Evolutionary conservation across 2,329 filamentous ascomycete species (phyloP).

Genomic region (Exophiala dermatitidis): DNA sequence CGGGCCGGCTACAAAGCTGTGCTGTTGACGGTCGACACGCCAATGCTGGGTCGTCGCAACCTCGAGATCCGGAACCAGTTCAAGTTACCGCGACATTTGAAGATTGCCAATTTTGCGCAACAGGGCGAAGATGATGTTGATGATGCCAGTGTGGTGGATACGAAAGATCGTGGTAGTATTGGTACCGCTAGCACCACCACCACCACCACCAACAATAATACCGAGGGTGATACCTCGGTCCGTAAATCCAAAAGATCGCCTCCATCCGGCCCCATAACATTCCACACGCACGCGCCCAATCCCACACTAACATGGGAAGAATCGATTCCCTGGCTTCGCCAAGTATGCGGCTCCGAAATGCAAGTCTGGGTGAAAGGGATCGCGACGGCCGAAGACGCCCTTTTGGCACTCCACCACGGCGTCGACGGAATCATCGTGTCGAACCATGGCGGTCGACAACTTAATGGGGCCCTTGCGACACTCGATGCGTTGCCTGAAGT

Average conservation of each 20-base stretch:
- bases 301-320: constrained; percentile 51
- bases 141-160: constrained; percentile 22
- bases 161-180: too few species aligned
- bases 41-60: constrained; percentile 41
- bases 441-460: constrained; percentile 28
- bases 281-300: constrained; percentile 92
- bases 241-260: constrained; percentile 38
- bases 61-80: constrained; percentile 26
- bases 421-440: constrained; percentile 35
- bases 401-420: constrained; percentile 32
- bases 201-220: constrained; percentile 12
- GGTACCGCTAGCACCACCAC: constrained; percentile 2
- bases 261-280: constrained; percentile 78
- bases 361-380: constrained; percentile 26
- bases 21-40: constrained; percentile 47
- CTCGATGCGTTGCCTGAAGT: constrained; percentile 33
- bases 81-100: constrained; percentile 21
- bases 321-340: constrained; percentile 19
- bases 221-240: constrained; percentile 1
- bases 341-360: constrained; percentile 12
- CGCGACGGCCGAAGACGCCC: constrained; percentile 32
- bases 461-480: constrained; percentile 31
- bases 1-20: constrained; percentile 44
- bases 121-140: constrained; percentile 47
- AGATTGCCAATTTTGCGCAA: constrained; percentile 29